A percentile compares a stretch with the other conserved stretches of the same genome.
phyloP scores from a whole-genome alignment of 768 basidiomycete genomes.

The Mycena crocata region DNA sequence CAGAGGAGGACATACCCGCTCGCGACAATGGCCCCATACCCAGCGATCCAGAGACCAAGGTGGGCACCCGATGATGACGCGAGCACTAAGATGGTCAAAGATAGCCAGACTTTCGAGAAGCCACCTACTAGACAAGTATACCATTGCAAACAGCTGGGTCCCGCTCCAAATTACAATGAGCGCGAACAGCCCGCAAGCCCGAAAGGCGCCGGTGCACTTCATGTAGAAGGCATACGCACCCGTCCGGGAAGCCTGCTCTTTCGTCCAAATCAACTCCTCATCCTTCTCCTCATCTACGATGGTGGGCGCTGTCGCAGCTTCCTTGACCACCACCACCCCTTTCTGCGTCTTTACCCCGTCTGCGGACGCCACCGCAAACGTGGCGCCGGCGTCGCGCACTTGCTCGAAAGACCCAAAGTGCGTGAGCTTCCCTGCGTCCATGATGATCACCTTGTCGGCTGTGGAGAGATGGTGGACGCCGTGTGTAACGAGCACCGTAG shows the following conservation, averaged over 20 bases:
- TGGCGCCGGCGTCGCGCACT: constrained; percentile 18
- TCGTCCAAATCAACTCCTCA: constrained; percentile 16
- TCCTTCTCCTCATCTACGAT: constrained; percentile 21
- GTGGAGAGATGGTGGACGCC: constrained; percentile 18
- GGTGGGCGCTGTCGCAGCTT: constrained; percentile 6
- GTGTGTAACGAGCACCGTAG: constrained; percentile 23
- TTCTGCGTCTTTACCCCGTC: neutral
- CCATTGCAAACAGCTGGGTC: neutral
- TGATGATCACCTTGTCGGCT: constrained; percentile 21
- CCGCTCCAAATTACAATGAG: constrained; percentile 11
- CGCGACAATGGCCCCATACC: no score
- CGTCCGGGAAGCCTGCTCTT: constrained; percentile 8
- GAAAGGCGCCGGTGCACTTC: constrained; percentile 7
- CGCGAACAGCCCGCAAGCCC: neutral
- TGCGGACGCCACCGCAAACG: constrained; percentile 3
- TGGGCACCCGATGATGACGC: no score
- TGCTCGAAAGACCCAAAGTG: constrained; percentile 21
- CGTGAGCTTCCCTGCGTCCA: constrained; percentile 11
- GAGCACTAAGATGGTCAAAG: constrained; percentile 9
- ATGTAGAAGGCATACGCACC: constrained; percentile 18
- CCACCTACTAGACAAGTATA: constrained; percentile 13
- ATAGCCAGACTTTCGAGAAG: neutral
- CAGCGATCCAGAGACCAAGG: no score
- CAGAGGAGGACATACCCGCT: no score
- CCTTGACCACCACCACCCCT: constrained; percentile 4